Conservation (phyloP, 2,329 filamentous ascomycete species). For the Pseudogymnoascus sp. region DNA sequence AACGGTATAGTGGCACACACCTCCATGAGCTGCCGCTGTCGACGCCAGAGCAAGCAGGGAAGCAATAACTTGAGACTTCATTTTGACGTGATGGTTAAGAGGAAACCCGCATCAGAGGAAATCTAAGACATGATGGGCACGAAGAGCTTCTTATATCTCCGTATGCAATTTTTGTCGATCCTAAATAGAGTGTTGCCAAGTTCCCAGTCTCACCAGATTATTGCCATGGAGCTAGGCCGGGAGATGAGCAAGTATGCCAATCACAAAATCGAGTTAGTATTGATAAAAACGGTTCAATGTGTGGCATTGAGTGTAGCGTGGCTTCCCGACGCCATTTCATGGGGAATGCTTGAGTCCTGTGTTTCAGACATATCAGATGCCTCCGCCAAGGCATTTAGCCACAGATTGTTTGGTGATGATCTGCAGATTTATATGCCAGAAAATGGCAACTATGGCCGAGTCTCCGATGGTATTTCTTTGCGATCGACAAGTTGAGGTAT, state of each 20-base stretch:
- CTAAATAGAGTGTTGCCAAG: not conserved
- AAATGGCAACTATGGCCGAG: not conserved
- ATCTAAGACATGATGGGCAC: not conserved
- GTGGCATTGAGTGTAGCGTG: not conserved
- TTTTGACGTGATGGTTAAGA: not conserved
- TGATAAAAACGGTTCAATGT: not conserved
- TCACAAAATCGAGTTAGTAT: not conserved
- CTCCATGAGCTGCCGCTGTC: not conserved
- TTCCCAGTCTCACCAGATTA: not conserved
- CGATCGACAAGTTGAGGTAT: not conserved
- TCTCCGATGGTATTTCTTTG: not conserved
- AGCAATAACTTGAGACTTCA: not conserved
- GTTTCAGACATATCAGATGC: slow-evolving; percentile 6
- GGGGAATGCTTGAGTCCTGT: not conserved
- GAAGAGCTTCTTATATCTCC: not conserved
- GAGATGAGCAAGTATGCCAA: not conserved
- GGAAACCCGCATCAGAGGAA: not conserved
- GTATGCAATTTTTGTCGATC: not conserved
- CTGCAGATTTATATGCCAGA: not conserved
- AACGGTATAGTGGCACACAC: not conserved
- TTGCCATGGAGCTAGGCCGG: not conserved
- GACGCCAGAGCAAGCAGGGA: not conserved
- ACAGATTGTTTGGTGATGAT: not conserved
- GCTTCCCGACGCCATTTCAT: not conserved
- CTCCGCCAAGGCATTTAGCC: slow-evolving; percentile 1